Base-by-base conservation (phyloP, 495 filamentous ascomycete species). In the Aspergillus taichungensis region DNA sequence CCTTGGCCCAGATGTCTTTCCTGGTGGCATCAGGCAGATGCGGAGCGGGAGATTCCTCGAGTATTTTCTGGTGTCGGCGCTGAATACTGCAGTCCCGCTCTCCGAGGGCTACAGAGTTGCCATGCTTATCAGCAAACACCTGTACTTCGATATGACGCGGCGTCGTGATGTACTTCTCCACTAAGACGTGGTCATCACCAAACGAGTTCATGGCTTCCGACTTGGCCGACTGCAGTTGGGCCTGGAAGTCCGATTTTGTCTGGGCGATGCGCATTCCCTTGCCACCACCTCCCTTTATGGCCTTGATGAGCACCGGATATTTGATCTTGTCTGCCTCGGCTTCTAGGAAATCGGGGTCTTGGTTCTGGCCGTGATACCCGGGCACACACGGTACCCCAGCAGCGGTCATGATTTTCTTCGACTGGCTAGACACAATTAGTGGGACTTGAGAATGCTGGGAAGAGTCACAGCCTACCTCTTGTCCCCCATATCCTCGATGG, bases 181-280 rank as follows among this genome's bases (percentile, higher is more conserved):
- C 86, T 32, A 99, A 67, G 69, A 97, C 94, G n/a, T 87, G 79
- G 62, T 96, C 88, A 53, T 95, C 89, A 6, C 94, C 91, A 62
- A 99, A 99, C 0, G 87, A 91, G 46, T 87, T 94, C 52, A 75
- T 73, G 0, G 90, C 86, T 64, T 99, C 92, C 8, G 85, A 87
- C 53, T 94, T 87, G 8, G 92, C 94, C 24, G 87, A 94, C 42
- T 77, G 74, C 18, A 99, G 65, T 58, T 95, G 88, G 9, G 79
- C 77, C 32, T 81, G 68, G 54, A 98, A 97, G 48, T 91, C 89
- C 1, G 74, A 73, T 29, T 85, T 79, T 1, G 69, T 79, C 42
- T 72, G 61, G 6, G 84, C 88, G 54, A 97, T 96, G n/a, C 92
- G 75, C 92, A 99, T 99, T n/a, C 92, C 92, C 62, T 99, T 98